A percentile compares a stretch with the other conserved stretches of the same genome.
Conservation (phyloP, 2,329 filamentous ascomycete species). For the Penicillium capsulatum region DNA sequence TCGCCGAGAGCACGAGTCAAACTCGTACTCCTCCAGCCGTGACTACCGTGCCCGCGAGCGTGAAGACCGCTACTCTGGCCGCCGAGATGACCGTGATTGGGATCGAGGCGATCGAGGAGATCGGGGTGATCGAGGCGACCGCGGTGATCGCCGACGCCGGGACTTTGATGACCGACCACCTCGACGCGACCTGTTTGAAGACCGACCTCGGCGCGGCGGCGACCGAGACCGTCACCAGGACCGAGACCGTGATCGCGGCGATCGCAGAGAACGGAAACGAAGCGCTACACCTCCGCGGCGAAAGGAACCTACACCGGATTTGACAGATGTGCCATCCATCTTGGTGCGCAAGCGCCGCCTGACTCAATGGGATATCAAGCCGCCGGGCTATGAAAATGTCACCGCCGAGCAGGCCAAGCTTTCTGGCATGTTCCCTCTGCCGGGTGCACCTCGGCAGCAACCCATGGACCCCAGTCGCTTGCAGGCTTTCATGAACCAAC, state of each 20-base stretch:
- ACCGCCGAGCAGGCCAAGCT: slow-evolving; percentile 98
- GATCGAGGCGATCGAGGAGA: slow-evolving; percentile 33
- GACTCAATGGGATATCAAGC: slow-evolving; percentile 99
- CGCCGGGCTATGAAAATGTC: slow-evolving; percentile 94
- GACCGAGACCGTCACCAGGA: slow-evolving; percentile 36
- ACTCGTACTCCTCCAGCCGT: slow-evolving; percentile 88
- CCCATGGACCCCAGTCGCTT: slow-evolving; percentile 91
- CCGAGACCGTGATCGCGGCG: slow-evolving; percentile 40
- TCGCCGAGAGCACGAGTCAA: slow-evolving; percentile 70
- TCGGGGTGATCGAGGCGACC: slow-evolving; percentile 45
- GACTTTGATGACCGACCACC: slow-evolving; percentile 58
- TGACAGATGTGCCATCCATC: slow-evolving; percentile 79
- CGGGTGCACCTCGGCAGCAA: slow-evolving; percentile 89
- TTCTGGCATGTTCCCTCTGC: slow-evolving; percentile 90
- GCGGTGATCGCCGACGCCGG: slow-evolving; percentile 54
- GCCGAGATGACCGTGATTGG: slow-evolving; percentile 71
- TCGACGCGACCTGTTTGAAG: slow-evolving; percentile 59
- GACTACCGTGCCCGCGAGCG: slow-evolving; percentile 90
- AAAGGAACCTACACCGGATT: slow-evolving; percentile 90
- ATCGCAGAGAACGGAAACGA: slow-evolving; percentile 55
- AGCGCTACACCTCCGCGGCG: slow-evolving; percentile 81
- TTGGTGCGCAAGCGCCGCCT: slow-evolving; percentile 83
- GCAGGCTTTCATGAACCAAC: slow-evolving; percentile 92
- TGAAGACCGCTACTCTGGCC: slow-evolving; percentile 80
- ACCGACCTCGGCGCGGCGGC: slow-evolving; percentile 48